These are phyloP conservation scores for Aegilops sharonensis DNA, from an alignment of 176 grass and related monocot species.

Conservation along the genomic window DNA sequence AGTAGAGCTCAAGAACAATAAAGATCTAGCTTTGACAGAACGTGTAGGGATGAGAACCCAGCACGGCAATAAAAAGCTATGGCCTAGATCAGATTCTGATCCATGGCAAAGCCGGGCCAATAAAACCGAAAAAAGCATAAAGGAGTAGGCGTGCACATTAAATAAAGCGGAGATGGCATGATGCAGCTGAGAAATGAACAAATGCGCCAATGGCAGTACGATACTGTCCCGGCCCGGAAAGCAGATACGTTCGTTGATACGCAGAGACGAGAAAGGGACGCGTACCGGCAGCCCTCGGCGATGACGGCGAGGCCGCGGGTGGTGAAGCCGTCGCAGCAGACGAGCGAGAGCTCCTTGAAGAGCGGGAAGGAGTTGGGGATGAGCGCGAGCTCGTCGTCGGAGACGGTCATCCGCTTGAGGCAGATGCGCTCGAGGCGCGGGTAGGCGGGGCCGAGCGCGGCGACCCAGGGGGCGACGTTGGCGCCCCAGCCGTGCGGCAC, in stretches of 20 bases:
- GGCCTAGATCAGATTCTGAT: constrained; percentile 44
- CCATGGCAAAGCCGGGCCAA: constrained; percentile 25
- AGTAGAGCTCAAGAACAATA: not conserved
- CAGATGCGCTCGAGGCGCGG: constrained; percentile 73
- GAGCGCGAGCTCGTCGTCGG: constrained; percentile 65
- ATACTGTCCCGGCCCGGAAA: constrained; percentile 36
- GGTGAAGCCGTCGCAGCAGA: constrained; percentile 95
- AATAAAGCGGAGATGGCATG: constrained; percentile 36
- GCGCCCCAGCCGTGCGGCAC: constrained; percentile 79
- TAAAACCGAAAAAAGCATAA: constrained; percentile 47
- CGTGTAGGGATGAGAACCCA: constrained; percentile 23
- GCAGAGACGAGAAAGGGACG: not conserved
- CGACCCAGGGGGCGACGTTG: constrained; percentile 60
- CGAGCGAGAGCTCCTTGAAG: constrained; percentile 74
- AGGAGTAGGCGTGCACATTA: constrained; percentile 34
- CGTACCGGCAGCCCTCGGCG: constrained; percentile 75
- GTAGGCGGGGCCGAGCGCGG: constrained; percentile 49
- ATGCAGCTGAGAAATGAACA: constrained; percentile 38
- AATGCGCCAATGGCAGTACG: constrained; percentile 39
- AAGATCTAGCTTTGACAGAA: constrained; percentile 15
- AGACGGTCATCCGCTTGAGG: constrained; percentile 90
- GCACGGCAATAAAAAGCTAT: constrained; percentile 34
- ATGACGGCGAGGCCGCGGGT: constrained; percentile 73
- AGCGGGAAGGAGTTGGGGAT: constrained; percentile 58
- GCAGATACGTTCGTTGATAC: constrained; percentile 24